A percentile compares a stretch with the other conserved stretches of the same genome.
Conservation (phyloP, 352 stramenopile species). For the Thalassiosira mediterranea region DNA sequence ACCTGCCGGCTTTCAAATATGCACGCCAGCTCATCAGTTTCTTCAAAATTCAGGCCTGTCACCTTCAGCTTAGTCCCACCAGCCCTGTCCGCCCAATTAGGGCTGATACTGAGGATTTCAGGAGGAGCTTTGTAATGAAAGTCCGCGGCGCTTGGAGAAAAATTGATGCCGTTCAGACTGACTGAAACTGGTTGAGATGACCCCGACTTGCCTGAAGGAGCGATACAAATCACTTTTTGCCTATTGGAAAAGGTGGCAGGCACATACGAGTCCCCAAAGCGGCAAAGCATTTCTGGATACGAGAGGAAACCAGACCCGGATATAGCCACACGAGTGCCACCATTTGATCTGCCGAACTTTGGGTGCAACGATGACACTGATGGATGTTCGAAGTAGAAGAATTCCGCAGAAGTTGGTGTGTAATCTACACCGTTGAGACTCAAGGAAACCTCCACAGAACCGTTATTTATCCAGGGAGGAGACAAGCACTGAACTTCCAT, state of each 20-base stretch:
- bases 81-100: conserved; percentile 36
- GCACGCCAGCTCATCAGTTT: conserved; percentile 65
- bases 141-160: conserved; percentile 27
- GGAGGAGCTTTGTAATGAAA: conserved; percentile 37
- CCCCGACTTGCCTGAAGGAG: conserved; percentile 25
- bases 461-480: conserved; percentile 33
- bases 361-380: conserved; percentile 48
- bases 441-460: conserved; percentile 76
- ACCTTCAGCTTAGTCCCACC: conserved; percentile 66
- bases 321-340: conserved; percentile 53
- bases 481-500: conserved; percentile 62
- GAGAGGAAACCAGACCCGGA: conserved; percentile 45
- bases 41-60: conserved; percentile 57
- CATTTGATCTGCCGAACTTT: conserved; percentile 41
- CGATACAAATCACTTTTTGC: conserved; percentile 36
- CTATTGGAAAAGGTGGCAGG: conserved; percentile 37
- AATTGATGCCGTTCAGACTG: conserved; percentile 48
- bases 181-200: conserved; percentile 36
- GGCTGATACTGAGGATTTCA: conserved; percentile 44
- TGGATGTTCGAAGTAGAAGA: conserved; percentile 76
- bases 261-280: conserved; percentile 40
- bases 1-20: conserved; percentile 51
- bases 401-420: conserved; percentile 81
- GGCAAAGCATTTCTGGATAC: conserved; percentile 44
- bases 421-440: conserved; percentile 90